Evolutionary conservation across 2,329 filamentous ascomycete species (phyloP).

Genomic region (Phyllosticta citrichinensis): DNA sequence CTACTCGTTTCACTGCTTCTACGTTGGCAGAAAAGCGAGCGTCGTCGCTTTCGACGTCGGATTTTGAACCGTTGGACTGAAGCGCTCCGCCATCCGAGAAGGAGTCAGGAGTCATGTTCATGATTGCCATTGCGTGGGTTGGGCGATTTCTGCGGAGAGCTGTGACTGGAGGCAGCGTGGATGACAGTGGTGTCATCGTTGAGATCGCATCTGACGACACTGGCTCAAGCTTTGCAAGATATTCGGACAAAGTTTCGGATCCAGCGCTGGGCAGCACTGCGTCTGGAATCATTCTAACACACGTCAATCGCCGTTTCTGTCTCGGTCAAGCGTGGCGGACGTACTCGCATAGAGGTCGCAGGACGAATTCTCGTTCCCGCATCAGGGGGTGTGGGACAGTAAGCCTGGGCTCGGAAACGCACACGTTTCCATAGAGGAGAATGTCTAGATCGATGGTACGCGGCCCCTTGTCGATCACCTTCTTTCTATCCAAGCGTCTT

Average conservation of each 20-base stretch:
- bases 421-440: slow-evolving; percentile 63
- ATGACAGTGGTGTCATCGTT: slow-evolving; percentile 29
- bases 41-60: slow-evolving; percentile 30
- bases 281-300: slow-evolving; percentile 19
- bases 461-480: slow-evolving; percentile 85
- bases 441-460: slow-evolving; percentile 93
- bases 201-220: slow-evolving; percentile 26
- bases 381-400: slow-evolving; percentile 77
- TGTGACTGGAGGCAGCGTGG: slow-evolving; percentile 21
- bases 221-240: slow-evolving; percentile 25
- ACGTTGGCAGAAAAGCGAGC: slow-evolving; percentile 15
- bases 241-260: slow-evolving; percentile 19
- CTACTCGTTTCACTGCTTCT: background rate
- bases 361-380: slow-evolving; percentile 84
- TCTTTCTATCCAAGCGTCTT: slow-evolving; percentile 64
- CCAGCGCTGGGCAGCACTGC: slow-evolving; percentile 32
- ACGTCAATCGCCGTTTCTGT: background rate
- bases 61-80: slow-evolving; percentile 1
- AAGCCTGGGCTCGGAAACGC: slow-evolving; percentile 60
- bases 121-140: slow-evolving; percentile 83
- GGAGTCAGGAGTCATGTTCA: slow-evolving; percentile 92
- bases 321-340: slow-evolving; percentile 15
- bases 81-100: slow-evolving; percentile 82
- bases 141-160: slow-evolving; percentile 19
- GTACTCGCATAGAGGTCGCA: slow-evolving; percentile 74